These are phyloP conservation scores for Triticum aestivum DNA, from an alignment of 176 grass and related monocot species.

Conservation along the genomic window DNA sequence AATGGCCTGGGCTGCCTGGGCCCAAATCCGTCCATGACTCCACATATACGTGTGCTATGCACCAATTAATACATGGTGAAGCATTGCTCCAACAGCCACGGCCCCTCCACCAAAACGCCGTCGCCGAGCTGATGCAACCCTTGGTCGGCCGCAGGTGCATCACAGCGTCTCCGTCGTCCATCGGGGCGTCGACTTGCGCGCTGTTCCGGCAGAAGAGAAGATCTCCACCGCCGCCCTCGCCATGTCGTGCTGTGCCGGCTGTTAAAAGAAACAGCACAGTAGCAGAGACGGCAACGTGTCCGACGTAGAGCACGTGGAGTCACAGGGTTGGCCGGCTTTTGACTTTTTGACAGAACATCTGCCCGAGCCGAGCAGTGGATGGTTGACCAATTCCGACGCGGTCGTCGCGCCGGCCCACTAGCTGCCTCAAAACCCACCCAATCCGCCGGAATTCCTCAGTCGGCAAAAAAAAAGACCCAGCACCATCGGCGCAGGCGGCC, in stretches of 20 bases:
- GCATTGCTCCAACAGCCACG: neutral
- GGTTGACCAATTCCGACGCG: neutral
- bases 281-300: neutral
- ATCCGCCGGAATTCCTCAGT: neutral
- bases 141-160: neutral
- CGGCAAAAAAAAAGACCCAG: neutral
- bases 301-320: neutral
- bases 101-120: no score
- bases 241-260: neutral
- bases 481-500: neutral
- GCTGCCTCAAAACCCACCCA: neutral
- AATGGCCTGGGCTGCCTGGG: no score
- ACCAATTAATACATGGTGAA: no score
- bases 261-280: no score
- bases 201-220: neutral
- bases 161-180: neutral
- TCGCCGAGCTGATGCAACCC: neutral
- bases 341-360: neutral
- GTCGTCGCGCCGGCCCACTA: neutral
- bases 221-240: neutral
- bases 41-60: no score
- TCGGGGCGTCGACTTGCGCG: no score
- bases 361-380: neutral
- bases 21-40: no score
- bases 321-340: neutral